Evolutionary conservation across 1,284 basidiomycete species (phyloP).

Genomic region (Neonothopanus nambi): DNA sequence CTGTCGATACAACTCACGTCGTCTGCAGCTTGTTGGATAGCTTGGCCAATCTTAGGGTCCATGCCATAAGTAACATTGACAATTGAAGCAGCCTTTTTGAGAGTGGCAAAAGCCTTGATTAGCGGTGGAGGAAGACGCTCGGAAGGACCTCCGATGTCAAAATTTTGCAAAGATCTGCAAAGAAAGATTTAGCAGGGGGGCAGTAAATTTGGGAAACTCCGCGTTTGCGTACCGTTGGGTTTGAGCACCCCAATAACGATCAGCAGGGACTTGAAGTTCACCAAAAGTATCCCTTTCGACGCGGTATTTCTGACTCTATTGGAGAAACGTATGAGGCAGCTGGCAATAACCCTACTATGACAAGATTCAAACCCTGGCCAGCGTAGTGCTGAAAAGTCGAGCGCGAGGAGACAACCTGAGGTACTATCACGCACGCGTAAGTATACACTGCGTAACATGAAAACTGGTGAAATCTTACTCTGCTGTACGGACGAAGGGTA

Average conservation of each 20-base stretch:
- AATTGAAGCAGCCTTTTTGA: constrained; percentile 96
- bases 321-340: not conserved
- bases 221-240: constrained; percentile 79
- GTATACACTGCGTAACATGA: not conserved
- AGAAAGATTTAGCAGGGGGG: constrained; percentile 6
- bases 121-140: constrained; percentile 93
- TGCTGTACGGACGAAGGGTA: constrained; percentile 9
- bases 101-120: constrained; percentile 96
- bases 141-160: constrained; percentile 94
- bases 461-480: not conserved
- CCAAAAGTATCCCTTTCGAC: constrained; percentile 88
- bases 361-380: constrained; percentile 5
- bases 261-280: constrained; percentile 89
- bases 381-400: constrained; percentile 9
- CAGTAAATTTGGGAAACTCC: not conserved
- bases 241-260: constrained; percentile 98
- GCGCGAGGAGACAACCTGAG: constrained; percentile 10
- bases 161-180: constrained; percentile 95
- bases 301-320: constrained; percentile 54
- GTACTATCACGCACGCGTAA: not conserved
- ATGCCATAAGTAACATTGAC: constrained; percentile 93
- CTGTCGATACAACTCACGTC: constrained; percentile 58
- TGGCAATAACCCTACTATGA: not conserved
- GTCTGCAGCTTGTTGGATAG: constrained; percentile 93
- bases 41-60: constrained; percentile 85